These are phyloP conservation scores for Lanmaoa pseudosensibilis DNA, from an alignment of 768 basidiomycete genomes.

Conservation along the genomic window DNA sequence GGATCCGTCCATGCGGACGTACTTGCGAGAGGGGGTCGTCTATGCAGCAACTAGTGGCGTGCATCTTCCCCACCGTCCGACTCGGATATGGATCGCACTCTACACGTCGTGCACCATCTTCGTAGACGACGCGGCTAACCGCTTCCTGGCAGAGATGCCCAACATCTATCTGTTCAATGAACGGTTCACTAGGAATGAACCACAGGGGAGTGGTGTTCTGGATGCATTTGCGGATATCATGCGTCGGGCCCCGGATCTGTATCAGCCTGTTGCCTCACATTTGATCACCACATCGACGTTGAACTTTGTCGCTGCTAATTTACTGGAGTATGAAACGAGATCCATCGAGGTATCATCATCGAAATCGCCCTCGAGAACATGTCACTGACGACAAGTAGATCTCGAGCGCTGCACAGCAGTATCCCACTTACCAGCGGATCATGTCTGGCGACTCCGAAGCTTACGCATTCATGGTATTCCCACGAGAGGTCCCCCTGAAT, in stretches of 20 bases:
- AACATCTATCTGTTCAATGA: slow-evolving; percentile 36
- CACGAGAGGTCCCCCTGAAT: slow-evolving; percentile 30
- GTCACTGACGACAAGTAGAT: slow-evolving; percentile 7
- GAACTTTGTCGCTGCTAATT: slow-evolving; percentile 35
- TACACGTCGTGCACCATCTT: slow-evolving; percentile 41
- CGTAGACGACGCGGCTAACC: slow-evolving; percentile 37
- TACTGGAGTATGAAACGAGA: slow-evolving; percentile 34
- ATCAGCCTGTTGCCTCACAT: slow-evolving; percentile 30
- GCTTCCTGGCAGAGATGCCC: slow-evolving; percentile 21
- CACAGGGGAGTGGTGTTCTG: slow-evolving; percentile 33
- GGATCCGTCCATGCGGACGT: slow-evolving; percentile 25
- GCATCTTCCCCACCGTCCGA: slow-evolving; percentile 27
- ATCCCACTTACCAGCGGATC: slow-evolving; percentile 27
- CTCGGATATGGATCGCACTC: slow-evolving; percentile 35
- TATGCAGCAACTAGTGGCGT: slow-evolving; percentile 28
- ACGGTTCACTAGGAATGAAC: slow-evolving; percentile 27
- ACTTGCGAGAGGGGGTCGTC: slow-evolving; percentile 32
- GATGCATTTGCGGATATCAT: slow-evolving; percentile 37
- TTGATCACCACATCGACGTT: slow-evolving; percentile 38
- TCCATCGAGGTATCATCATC: slow-evolving; percentile 25
- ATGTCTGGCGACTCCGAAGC: slow-evolving; percentile 38
- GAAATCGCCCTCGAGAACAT: background rate
- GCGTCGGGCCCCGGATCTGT: slow-evolving; percentile 30
- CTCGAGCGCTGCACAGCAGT: slow-evolving; percentile 25
- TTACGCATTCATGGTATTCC: slow-evolving; percentile 39